Evolutionary conservation across 163 green algal genomes (phyloP), one percentile per base, ranked within the genome.

Genomic region (Scenedesmus sp.): DNA sequence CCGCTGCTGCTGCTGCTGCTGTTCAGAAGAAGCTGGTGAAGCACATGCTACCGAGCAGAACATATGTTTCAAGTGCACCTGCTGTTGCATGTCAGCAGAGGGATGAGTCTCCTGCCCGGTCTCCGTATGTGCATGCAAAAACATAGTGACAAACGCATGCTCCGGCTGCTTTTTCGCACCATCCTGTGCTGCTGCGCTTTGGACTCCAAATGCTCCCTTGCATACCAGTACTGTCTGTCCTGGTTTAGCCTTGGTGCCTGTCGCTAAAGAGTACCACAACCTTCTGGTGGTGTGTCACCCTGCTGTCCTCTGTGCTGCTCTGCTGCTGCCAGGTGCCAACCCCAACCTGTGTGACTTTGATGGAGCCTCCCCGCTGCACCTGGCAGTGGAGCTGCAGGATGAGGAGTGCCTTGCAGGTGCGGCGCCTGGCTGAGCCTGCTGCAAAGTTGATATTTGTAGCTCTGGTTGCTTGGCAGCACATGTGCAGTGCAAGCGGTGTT

Each of bases 281-380:
- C 57, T 77, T n/a, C 57, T 88, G 83, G 46, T 66, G 82, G 8
- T 87, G 82, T 15, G 23, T 4, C 55, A 34, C 23, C 59, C 26
- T 89, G 26, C 57, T 82, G 18, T 62, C 52, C n/a, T 57, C 55
- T 56, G n/a, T 16, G 52, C 12, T 62, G n/a, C 52, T 88, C 2
- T 60, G 18, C 7, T 66, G 66, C 2, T 57, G 46, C 60, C 84
- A 93, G 90, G 90, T 66, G 90, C 90, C 66, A 79, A 87, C 26
- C 84, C 73, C 18, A 82, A 90, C 34, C 60, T 90, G 56, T 62
- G 16, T 18, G 84, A 90, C 66, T 90, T 64, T 52, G 74, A 93
- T 59, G 90, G 90, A 4, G 59, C 67, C 57, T 70, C 55, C 26
- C 59, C 83, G 0, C 73, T 93, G 34, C 90, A 93, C 84, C 2